Conservation (phyloP, 192 early-diverging fungal genomes). For the Backusella westeae region DNA sequence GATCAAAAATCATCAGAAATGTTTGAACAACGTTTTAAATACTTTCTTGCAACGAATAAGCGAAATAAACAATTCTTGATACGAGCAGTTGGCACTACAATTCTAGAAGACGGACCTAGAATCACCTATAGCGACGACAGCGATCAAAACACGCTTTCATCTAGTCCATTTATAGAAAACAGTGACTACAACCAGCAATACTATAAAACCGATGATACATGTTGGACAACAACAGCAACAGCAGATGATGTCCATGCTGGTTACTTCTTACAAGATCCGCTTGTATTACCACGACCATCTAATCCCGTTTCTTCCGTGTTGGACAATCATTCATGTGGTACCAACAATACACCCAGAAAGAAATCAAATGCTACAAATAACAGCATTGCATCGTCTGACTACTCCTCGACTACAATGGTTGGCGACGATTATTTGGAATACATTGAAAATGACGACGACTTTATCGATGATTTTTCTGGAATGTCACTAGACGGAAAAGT, state of each 20-base stretch:
- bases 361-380: constrained; percentile 2
- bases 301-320: constrained; percentile 4
- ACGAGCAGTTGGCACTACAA: constrained; percentile 43
- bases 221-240: background rate
- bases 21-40: constrained; percentile 33
- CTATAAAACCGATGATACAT: constrained; percentile 10
- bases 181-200: background rate
- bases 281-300: background rate
- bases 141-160: constrained; percentile 4
- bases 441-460: background rate
- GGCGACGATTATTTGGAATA: background rate
- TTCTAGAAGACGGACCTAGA: constrained; percentile 2
- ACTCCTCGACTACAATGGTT: background rate
- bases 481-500: background rate
- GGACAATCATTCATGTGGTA: background rate
- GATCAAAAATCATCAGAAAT: constrained; percentile 16
- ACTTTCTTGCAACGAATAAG: constrained; percentile 53
- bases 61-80: constrained; percentile 46
- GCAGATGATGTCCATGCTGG: background rate
- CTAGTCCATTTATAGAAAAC: background rate
- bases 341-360: background rate
- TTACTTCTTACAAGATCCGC: constrained; percentile 2
- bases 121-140: background rate
- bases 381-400: background rate
- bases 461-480: background rate